Evolutionary conservation across 169 alveolate genomes (phyloP).

Genomic region (Plasmodium reichenowi): DNA sequence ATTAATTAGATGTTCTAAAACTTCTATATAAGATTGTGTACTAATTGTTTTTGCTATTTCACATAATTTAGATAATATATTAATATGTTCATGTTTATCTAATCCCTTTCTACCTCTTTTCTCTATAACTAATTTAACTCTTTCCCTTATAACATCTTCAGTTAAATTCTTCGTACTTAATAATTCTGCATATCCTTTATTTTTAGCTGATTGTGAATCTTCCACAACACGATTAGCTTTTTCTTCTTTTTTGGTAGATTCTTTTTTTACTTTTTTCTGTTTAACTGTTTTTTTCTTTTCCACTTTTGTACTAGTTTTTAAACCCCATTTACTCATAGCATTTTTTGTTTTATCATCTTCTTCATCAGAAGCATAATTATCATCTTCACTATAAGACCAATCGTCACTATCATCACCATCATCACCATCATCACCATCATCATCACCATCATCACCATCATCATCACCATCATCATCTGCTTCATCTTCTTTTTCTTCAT

Average conservation of each 20-base stretch:
- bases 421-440: conserved; percentile 3
- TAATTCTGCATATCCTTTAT: conserved; percentile 84
- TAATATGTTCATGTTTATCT: conserved; percentile 89
- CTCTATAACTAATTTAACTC: conserved; percentile 90
- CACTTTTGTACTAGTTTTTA: conserved; percentile 82
- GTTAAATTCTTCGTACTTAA: conserved; percentile 84
- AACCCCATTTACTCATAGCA: conserved; percentile 92
- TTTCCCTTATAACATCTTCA: conserved; percentile 85
- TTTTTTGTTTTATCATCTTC: conserved; percentile 87
- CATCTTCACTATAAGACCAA: conserved; percentile 89
- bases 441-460: conserved; percentile 68
- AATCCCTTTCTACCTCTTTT: conserved; percentile 93
- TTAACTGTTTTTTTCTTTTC: conserved; percentile 75
- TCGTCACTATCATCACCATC: conserved; percentile 81
- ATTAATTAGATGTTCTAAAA: conserved; percentile 89
- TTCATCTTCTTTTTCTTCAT: conserved; percentile 65
- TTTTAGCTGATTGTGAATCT: conserved; percentile 68
- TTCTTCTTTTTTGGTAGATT: conserved; percentile 83
- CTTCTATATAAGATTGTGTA: conserved; percentile 88
- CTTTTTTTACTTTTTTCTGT: conserved; percentile 81
- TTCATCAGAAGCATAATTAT: conserved; percentile 83
- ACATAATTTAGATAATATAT: conserved; percentile 87
- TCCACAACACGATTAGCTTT: conserved; percentile 79
- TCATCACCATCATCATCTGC: conserved; percentile 55
- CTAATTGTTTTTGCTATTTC: conserved; percentile 89